A percentile compares a stretch with the other conserved stretches of the same genome.
phyloP scores from a whole-genome alignment of 2,329 filamentous ascomycete species.

The Claviceps monticola region DNA sequence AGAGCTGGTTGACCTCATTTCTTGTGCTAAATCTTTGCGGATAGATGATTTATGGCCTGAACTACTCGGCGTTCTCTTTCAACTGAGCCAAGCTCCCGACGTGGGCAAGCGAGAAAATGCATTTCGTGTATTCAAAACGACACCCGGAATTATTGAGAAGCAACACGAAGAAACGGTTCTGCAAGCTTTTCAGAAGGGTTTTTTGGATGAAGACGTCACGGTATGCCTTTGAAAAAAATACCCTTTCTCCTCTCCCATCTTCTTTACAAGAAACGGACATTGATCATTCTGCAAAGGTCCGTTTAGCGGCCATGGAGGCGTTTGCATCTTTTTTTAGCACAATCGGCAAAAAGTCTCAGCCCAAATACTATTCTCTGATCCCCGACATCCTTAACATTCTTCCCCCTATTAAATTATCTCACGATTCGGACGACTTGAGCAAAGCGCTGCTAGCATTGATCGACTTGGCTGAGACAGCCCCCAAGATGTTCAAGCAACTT shows the following conservation, averaged over 20 bases:
- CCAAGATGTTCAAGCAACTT: slow-evolving; percentile 94
- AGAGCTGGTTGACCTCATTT: too few species aligned
- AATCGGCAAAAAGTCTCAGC: slow-evolving; percentile 73
- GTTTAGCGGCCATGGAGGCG: slow-evolving; percentile 87
- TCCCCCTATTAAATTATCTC: slow-evolving; percentile 80
- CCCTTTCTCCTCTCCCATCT: too few species aligned
- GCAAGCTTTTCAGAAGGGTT: slow-evolving; percentile 77
- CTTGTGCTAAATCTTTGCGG: not conserved
- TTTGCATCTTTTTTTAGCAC: slow-evolving; percentile 94
- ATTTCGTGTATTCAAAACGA: slow-evolving; percentile 90
- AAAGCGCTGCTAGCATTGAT: slow-evolving; percentile 84
- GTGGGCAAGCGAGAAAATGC: slow-evolving; percentile 78
- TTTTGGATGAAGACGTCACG: slow-evolving; percentile 72
- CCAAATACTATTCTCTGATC: slow-evolving; percentile 76
- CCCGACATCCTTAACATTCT: slow-evolving; percentile 90
- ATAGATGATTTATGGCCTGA: slow-evolving; percentile 80
- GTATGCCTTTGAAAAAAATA: slow-evolving; percentile 31
- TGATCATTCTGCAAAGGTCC: slow-evolving; percentile 42
- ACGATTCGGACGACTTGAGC: slow-evolving; percentile 81
- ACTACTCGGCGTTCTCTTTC: slow-evolving; percentile 72
- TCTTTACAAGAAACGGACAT: not conserved
- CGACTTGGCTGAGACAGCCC: slow-evolving; percentile 83
- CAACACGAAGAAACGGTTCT: slow-evolving; percentile 88
- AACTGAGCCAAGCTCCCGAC: slow-evolving; percentile 76
- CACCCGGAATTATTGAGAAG: slow-evolving; percentile 88